These are phyloP conservation scores for Cutaneotrichosporon spelunceum DNA, from an alignment of 1,284 basidiomycete species.

Conservation along the genomic window DNA sequence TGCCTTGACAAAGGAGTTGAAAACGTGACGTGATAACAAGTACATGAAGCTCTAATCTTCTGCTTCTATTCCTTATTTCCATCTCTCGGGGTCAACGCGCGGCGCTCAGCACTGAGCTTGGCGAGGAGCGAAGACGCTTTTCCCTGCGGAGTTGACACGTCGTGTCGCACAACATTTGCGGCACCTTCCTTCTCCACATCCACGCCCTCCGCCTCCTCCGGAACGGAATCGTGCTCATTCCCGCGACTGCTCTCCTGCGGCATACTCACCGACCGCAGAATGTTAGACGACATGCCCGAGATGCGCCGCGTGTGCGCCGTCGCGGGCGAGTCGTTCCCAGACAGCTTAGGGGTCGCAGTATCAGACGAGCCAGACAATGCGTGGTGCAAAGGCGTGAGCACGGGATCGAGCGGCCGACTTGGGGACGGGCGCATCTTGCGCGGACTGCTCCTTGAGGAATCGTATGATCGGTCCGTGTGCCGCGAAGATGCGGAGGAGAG, in stretches of 20 bases:
- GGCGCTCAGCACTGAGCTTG: constrained; percentile 8
- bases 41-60: background rate
- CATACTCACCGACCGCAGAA: constrained; percentile 8
- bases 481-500: constrained; percentile 19
- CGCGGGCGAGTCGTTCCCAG: constrained; percentile 16
- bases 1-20: too few relatives aligned
- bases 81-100: constrained; percentile 15
- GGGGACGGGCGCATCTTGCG: constrained; percentile 9
- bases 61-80: constrained; percentile 8
- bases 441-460: constrained; percentile 6
- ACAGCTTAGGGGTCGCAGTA: background rate
- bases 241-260: background rate
- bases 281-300: constrained; percentile 17
- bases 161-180: constrained; percentile 16
- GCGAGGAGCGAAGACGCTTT: constrained; percentile 18
- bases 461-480: constrained; percentile 10
- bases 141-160: constrained; percentile 18
- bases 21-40: background rate
- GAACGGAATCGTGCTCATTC: background rate
- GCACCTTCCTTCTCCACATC: background rate
- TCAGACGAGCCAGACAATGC: constrained; percentile 9
- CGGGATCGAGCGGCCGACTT: constrained; percentile 18
- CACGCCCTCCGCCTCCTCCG: background rate
- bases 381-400: constrained; percentile 20
- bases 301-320: constrained; percentile 20